phyloP scores from a whole-genome alignment of 192 early-diverging fungal genomes.

The Kappamyces sp. region DNA sequence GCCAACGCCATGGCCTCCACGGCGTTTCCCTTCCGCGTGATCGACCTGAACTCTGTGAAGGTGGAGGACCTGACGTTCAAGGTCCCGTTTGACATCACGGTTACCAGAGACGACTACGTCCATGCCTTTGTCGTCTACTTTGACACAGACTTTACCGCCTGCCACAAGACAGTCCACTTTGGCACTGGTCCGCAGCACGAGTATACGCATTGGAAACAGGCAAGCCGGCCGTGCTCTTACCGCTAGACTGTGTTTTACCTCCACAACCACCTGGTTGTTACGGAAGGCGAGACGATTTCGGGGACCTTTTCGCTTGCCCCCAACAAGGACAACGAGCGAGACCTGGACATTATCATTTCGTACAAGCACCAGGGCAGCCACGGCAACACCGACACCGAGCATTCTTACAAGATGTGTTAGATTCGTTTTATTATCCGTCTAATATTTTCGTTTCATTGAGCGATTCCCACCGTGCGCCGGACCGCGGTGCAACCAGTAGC shows the following conservation, averaged over 20 bases:
- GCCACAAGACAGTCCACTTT: slow-evolving; percentile 75
- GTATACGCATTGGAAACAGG: slow-evolving; percentile 99
- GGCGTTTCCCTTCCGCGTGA: slow-evolving; percentile 68
- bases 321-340: slow-evolving; percentile 84
- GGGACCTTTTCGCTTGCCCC: slow-evolving; percentile 63
- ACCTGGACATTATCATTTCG: slow-evolving; percentile 83
- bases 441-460: too few species aligned
- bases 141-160: slow-evolving; percentile 90
- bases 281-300: slow-evolving; percentile 65
- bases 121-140: slow-evolving; percentile 96
- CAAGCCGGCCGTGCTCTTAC: slow-evolving; percentile 15
- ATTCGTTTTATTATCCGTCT: neutral
- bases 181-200: slow-evolving; percentile 75
- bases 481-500: too few species aligned
- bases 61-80: slow-evolving; percentile 83
- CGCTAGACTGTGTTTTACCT: slow-evolving; percentile 89
- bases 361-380: slow-evolving; percentile 60
- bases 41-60: slow-evolving; percentile 81
- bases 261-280: slow-evolving; percentile 61
- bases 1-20: slow-evolving; percentile 76
- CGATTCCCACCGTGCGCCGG: too few species aligned
- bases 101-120: slow-evolving; percentile 76
- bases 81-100: slow-evolving; percentile 71
- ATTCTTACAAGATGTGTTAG: slow-evolving; percentile 71
- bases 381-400: slow-evolving; percentile 38